Evolutionary conservation across 495 filamentous ascomycete genomes (phyloP).

Genomic region (Talaromyces thailandensis): DNA sequence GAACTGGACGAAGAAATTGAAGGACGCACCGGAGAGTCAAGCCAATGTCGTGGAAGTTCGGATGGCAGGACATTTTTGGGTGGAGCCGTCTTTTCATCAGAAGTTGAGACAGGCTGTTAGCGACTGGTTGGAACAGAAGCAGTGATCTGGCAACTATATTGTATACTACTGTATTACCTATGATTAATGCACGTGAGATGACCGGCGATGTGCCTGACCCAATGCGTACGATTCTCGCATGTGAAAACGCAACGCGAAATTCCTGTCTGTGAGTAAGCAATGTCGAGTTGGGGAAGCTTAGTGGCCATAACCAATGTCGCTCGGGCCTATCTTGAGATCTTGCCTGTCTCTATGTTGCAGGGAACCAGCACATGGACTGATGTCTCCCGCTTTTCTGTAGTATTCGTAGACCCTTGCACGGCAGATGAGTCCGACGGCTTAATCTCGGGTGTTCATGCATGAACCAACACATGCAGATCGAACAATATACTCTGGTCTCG

Average conservation of each 20-base stretch:
- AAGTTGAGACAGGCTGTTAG: constrained; percentile 39
- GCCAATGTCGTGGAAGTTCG: constrained; percentile 43
- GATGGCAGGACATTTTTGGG: constrained; percentile 80
- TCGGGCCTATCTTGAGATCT: neutral
- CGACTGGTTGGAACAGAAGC: constrained; percentile 25
- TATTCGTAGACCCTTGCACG: neutral
- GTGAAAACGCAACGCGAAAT: neutral
- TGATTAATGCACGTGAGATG: neutral
- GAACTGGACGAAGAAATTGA: constrained; percentile 58
- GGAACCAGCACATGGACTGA: neutral
- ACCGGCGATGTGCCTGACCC: neutral
- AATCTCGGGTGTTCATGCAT: constrained; percentile 1
- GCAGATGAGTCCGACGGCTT: neutral
- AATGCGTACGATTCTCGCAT: neutral
- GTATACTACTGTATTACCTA: neutral
- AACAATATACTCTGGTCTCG: neutral
- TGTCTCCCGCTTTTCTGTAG: too few species aligned
- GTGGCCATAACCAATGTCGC: neutral
- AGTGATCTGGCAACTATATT: neutral
- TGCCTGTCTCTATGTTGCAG: neutral
- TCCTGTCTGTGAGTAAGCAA: neutral
- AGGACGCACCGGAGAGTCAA: constrained; percentile 19
- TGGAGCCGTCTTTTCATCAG: constrained; percentile 50
- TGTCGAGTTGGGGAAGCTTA: neutral
- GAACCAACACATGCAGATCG: neutral